phyloP scores from a whole-genome alignment of 345 rosid genomes.

The Moricandia moricandioides region DNA sequence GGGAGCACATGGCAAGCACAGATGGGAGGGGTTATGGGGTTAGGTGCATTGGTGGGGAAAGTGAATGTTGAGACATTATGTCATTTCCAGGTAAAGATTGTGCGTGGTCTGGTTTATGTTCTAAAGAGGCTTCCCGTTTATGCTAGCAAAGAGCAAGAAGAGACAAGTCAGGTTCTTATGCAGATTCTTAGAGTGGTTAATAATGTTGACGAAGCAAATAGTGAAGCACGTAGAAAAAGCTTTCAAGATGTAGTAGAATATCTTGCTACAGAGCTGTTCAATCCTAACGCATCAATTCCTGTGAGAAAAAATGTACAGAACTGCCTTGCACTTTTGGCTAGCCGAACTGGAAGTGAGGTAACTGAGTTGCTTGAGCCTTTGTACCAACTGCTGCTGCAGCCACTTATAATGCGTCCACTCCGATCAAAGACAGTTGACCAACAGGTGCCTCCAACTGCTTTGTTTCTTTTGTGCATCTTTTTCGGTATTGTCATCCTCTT shows the following conservation, averaged over 20 bases:
- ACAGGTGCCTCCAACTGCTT: slow-evolving; percentile 57
- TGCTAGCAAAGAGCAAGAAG: slow-evolving; percentile 94
- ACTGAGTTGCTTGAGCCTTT: slow-evolving; percentile 93
- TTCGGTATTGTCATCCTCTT: slow-evolving; percentile 20
- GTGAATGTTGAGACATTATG: slow-evolving; percentile 92
- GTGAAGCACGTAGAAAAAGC: slow-evolving; percentile 84
- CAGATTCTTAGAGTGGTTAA: slow-evolving; percentile 97
- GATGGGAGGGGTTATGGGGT: slow-evolving; percentile 99
- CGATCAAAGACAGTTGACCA: slow-evolving; percentile 94
- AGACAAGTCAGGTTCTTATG: slow-evolving; percentile 95
- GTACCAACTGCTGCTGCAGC: slow-evolving; percentile 84
- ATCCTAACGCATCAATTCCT: slow-evolving; percentile 73
- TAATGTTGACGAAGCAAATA: slow-evolving; percentile 91
- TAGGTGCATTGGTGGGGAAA: slow-evolving; percentile 94
- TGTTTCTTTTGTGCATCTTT: slow-evolving; percentile 4
- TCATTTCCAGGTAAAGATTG: slow-evolving; percentile 82
- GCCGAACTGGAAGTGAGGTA: slow-evolving; percentile 96
- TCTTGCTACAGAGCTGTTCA: slow-evolving; percentile 91
- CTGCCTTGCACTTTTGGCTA: slow-evolving; percentile 91
- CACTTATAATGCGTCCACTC: slow-evolving; percentile 84
- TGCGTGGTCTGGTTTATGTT: slow-evolving; percentile 88
- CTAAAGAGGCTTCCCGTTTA: slow-evolving; percentile 86
- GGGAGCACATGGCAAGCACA: slow-evolving; percentile 99
- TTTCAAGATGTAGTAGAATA: slow-evolving; percentile 94
- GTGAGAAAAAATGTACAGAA: slow-evolving; percentile 96